These are phyloP conservation scores for Fusarium sororula DNA, from an alignment of 2,329 filamentous ascomycete species.

Conservation along the genomic window DNA sequence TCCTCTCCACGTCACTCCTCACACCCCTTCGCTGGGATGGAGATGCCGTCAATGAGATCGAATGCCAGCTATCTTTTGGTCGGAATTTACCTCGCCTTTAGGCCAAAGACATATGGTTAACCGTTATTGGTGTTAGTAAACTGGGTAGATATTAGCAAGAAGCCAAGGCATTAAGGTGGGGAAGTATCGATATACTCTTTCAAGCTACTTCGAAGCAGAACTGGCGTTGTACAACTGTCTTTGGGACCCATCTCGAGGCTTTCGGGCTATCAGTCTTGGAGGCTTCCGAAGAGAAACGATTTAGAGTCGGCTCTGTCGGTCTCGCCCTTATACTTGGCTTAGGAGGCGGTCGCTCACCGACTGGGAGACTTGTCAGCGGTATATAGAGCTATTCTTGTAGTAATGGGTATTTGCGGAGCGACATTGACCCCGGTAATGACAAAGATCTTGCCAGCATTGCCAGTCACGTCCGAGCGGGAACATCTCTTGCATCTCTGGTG, in stretches of 20 bases:
- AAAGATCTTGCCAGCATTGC: not conserved
- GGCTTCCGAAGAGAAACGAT: not conserved
- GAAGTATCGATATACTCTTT: not conserved
- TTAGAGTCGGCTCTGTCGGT: not conserved
- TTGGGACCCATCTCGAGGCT: not conserved
- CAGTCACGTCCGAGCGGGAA: not conserved
- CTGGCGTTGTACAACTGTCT: accelerated
- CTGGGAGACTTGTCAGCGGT: no score
- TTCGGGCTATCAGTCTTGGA: not conserved
- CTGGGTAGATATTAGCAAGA: not conserved
- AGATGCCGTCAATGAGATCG: not conserved
- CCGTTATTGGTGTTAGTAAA: not conserved
- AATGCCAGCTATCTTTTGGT: not conserved
- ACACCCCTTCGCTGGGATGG: not conserved
- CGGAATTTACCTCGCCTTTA: not conserved
- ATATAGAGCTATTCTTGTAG: not conserved
- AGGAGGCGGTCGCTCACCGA: not conserved
- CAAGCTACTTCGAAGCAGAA: not conserved
- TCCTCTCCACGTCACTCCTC: accelerated
- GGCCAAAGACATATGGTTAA: not conserved
- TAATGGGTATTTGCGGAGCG: no score
- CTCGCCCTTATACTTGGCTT: not conserved
- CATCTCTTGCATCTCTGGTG: accelerated
- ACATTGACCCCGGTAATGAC: not conserved
- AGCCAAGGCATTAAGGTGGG: accelerated